Base-by-base conservation (phyloP, 2,329 filamentous ascomycete species). In the Penicillium sp. region DNA sequence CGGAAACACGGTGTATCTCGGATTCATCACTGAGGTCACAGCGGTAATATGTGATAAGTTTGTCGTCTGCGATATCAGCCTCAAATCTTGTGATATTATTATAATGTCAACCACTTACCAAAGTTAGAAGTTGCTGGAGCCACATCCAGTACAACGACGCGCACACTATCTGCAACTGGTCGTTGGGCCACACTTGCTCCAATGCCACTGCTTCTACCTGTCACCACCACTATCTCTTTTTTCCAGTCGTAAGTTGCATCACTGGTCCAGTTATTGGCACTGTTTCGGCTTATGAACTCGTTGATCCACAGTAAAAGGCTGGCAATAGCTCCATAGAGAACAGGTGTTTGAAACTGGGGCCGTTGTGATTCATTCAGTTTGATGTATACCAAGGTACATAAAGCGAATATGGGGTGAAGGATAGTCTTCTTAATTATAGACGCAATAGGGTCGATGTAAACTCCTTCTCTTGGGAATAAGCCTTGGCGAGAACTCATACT, bases 121-220 rank as follows among this genome's bases (percentile, higher is more conserved):
- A 47, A n/a, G 8, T 34, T 19, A 40, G 49, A 63, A 8, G 58
- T 61, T 35, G 59, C 48, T 18, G 67, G 67, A 1, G 67, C 66
- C 16, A 70, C 62, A 56, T 76, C 74, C 16, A 76, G 34, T 9
- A 75, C 64, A 29, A 73, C 64, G 7, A 76, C 66, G 60, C 71
- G 13, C 49, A 54, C 2, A 54, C 61, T 59, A 68, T 70, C 11
- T 68, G 55, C 9, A 74, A 69, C 44, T 53, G 67, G 45, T 67
- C 61, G 11, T 68, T 73, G 43, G 38, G 51, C 56, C 2, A 78
- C 68, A 50, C 65, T 63, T 26, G 63, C 62, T 1, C 77, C 77
- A 43, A 79, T 77, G 3, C 77, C 77, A 47, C 74, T 71, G 36
- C 71, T 76, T 2, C 74, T 76, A 3, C 77, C 77, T 1, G 77